A percentile compares a stretch with the other conserved stretches of the same genome.
phyloP scores from a whole-genome alignment of 1,139 yeast species.

The Wickerhamomyces sp. region DNA sequence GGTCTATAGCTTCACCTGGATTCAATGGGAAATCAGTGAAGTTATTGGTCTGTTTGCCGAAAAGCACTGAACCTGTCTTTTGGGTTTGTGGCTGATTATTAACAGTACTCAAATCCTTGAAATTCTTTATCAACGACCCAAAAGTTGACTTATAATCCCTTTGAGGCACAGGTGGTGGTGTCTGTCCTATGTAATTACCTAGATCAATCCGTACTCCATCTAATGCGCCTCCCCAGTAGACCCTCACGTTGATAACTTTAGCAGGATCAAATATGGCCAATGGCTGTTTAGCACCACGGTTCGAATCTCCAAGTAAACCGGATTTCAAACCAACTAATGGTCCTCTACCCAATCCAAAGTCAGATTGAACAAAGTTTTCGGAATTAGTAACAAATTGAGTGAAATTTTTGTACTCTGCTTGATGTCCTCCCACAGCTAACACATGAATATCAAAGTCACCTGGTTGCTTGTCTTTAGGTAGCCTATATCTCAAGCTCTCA shows the following conservation, averaged over 20 bases:
- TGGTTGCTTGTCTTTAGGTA: conserved; percentile 38
- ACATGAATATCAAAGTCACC: conserved; percentile 44
- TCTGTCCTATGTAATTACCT: conserved; percentile 2
- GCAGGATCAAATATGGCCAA: conserved; percentile 22
- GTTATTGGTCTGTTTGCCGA: conserved; percentile 61
- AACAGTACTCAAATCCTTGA: conserved; percentile 6
- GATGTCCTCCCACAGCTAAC: conserved; percentile 41
- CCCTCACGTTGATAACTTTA: conserved; percentile 44
- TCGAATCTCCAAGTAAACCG: conserved; percentile 35
- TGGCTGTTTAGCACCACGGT: conserved; percentile 24
- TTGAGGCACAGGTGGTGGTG: conserved; percentile 42
- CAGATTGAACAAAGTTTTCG: conserved; percentile 20
- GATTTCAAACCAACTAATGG: conserved; percentile 44
- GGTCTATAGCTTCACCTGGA: conserved; percentile 54
- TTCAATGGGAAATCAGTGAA: conserved; percentile 54
- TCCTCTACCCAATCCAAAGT: conserved; percentile 38
- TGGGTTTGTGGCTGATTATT: neutral
- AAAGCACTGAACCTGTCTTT: conserved; percentile 26
- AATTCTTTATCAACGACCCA: conserved; percentile 21
- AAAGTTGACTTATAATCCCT: conserved; percentile 41
- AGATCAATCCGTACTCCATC: conserved; percentile 58
- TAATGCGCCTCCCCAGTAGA: conserved; percentile 69
- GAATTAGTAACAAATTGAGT: conserved; percentile 15
- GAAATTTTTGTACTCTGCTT: conserved; percentile 27
- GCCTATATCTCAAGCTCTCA: conserved; percentile 37